Conservation (phyloP, 2,329 filamentous ascomycete genomes). For the Teratosphaeria gauchensis region DNA sequence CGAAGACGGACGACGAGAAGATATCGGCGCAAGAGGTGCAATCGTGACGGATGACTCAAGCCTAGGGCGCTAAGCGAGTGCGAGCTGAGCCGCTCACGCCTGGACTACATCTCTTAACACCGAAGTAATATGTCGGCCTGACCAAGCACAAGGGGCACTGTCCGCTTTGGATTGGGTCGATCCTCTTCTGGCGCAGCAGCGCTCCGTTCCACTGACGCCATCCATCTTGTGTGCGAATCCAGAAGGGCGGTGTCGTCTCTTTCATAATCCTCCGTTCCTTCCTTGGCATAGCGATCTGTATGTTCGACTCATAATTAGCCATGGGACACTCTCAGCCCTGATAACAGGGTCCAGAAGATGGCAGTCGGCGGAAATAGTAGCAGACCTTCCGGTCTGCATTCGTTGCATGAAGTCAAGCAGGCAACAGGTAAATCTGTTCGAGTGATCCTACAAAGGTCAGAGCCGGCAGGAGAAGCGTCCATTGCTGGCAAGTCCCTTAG, state of each 20-base stretch:
- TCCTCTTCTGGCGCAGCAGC: background rate
- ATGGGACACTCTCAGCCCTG: background rate
- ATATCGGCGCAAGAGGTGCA: background rate
- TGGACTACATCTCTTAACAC: background rate
- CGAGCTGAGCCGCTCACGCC: background rate
- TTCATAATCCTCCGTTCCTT: background rate
- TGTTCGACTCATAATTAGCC: background rate
- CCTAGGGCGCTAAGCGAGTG: background rate
- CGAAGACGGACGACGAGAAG: background rate
- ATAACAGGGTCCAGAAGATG: background rate
- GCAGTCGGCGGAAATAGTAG: slow-evolving; percentile 3
- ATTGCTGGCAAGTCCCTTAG: background rate
- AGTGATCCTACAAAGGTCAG: background rate
- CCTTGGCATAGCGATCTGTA: background rate
- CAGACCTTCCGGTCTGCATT: slow-evolving; percentile 1
- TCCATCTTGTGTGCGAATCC: background rate
- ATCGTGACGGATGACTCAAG: background rate
- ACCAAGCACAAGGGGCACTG: background rate
- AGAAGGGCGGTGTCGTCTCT: background rate
- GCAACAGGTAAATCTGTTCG: background rate
- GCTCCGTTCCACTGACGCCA: background rate
- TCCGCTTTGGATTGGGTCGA: background rate
- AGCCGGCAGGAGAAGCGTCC: background rate
- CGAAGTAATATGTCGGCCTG: background rate
- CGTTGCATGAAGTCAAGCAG: background rate